phyloP scores from a whole-genome alignment of 2,329 filamentous ascomycete genomes.

The Aspergillus carbonarius region DNA sequence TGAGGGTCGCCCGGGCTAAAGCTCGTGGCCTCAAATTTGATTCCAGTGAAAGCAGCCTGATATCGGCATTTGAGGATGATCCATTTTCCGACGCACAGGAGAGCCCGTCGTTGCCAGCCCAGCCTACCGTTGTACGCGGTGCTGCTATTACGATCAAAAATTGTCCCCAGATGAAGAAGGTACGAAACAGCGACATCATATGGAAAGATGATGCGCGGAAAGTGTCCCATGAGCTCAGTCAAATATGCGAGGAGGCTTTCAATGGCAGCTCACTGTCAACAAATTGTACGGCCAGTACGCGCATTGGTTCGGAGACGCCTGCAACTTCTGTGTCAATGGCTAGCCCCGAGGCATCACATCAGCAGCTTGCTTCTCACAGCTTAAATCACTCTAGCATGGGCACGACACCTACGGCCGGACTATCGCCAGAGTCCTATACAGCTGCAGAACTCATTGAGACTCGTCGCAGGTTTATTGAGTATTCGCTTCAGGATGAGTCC shows the following conservation, averaged over 20 bases:
- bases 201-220: slow-evolving; percentile 78
- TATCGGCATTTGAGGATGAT: slow-evolving; percentile 16
- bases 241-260: slow-evolving; percentile 91
- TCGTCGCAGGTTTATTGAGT: slow-evolving; percentile 56
- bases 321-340: slow-evolving; percentile 46
- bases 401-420: slow-evolving; percentile 35
- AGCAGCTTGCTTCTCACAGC: slow-evolving; percentile 16
- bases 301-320: slow-evolving; percentile 51
- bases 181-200: slow-evolving; percentile 46
- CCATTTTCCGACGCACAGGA: slow-evolving; percentile 28
- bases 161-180: slow-evolving; percentile 42
- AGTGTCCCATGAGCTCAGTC: slow-evolving; percentile 80
- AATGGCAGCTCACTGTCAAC: slow-evolving; percentile 64
- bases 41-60: slow-evolving; percentile 26
- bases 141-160: slow-evolving; percentile 29
- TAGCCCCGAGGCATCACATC: slow-evolving; percentile 28
- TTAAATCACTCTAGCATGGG: slow-evolving; percentile 36
- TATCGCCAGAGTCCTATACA: slow-evolving; percentile 54
- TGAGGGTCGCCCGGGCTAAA: slow-evolving; percentile 16
- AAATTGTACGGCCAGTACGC: slow-evolving; percentile 44
- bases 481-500: slow-evolving; percentile 46
- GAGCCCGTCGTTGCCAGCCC: slow-evolving; percentile 42
- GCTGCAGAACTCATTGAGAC: slow-evolving; percentile 59
- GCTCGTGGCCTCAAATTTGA: slow-evolving; percentile 26
- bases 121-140: slow-evolving; percentile 38